Base-by-base conservation (phyloP, 805 yeast species). In the Zygosaccharomyces bailii region DNA sequence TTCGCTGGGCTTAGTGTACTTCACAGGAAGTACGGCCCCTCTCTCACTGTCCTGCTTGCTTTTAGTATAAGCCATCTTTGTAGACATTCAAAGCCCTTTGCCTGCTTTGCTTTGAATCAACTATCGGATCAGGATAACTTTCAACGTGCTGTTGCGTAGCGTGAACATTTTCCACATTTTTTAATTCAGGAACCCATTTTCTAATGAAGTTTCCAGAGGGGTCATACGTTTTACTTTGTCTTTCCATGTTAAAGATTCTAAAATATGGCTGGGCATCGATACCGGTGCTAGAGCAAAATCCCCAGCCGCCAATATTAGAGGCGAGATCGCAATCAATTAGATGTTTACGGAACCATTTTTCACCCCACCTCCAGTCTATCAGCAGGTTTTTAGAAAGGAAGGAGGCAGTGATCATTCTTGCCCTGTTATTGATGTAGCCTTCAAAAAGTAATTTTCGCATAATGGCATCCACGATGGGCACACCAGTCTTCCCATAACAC, bases 271-370 rank as follows among this genome's bases (percentile, higher is more conserved):
- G 82, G 1, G 78, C 72, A 52, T 75, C 79, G 11, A 74, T 70
- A 1, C 81, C 80, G 1, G 75, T 71, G 48, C 77, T 69, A 3
- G 78, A 68, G 33, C 74, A 63, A 56, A 76, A 76, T 1, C 78
- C 78, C 84, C 82, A 78, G 1, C 82, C 82, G 5, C 78, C 80
- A 36, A 71, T 69, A 56, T 78, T 78, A 33, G 78, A 74, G 23
- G 77, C 69, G 49, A 75, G 68, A 54, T 78, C 84, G 19, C 73
- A 73, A 55, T 78, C 82, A 1, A 76, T 57, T 37, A 78, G 62
- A 44, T 69, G 68, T 50, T 68, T 65, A 54, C 73, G 67, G 54
- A 78, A 78, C 66, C 71, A 78, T 27, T 64, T 59, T 51, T 76
- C 78, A 0, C 84, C 84, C 56, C 69, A 63, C 39, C 81, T 67